Evolutionary conservation across 352 stramenopile genomes (phyloP).

Genomic region (Phytophthora pseudosyringae): DNA sequence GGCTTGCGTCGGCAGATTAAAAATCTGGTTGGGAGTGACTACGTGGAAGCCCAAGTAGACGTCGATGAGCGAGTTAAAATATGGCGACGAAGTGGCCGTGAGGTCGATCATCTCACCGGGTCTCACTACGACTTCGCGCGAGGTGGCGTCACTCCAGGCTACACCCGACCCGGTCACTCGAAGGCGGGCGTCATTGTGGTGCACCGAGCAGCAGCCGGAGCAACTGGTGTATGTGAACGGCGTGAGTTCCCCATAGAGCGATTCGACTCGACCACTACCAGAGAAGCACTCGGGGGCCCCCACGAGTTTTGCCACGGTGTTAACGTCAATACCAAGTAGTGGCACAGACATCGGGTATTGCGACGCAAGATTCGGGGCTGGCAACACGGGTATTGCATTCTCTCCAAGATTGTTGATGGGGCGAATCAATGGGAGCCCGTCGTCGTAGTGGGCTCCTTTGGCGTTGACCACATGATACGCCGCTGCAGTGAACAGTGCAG

Average conservation of each 20-base stretch:
- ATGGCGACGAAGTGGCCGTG: conserved; percentile 43
- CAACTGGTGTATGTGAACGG: conserved; percentile 66
- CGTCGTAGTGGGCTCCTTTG: conserved; percentile 39
- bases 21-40: conserved; percentile 70
- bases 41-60: conserved; percentile 80
- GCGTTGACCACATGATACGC: conserved; percentile 57
- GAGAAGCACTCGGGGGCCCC: conserved; percentile 66
- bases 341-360: conserved; percentile 49
- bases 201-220: conserved; percentile 71
- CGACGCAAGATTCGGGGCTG: conserved; percentile 39
- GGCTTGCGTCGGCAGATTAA: conserved; percentile 53
- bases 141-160: conserved; percentile 41
- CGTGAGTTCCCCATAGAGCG: conserved; percentile 51
- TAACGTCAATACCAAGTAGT: conserved; percentile 61
- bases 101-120: conserved; percentile 63
- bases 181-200: conserved; percentile 56
- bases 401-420: conserved; percentile 28
- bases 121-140: conserved; percentile 46
- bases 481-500: conserved; percentile 17
- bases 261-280: conserved; percentile 54
- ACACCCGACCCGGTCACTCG: conserved; percentile 45
- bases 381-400: conserved; percentile 42
- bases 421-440: conserved; percentile 41
- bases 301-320: conserved; percentile 71
- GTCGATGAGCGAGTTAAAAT: conserved; percentile 69